Evolutionary conservation across 108 stramenopile species (phyloP).

Genomic region (Conticribra weissflogii): DNA sequence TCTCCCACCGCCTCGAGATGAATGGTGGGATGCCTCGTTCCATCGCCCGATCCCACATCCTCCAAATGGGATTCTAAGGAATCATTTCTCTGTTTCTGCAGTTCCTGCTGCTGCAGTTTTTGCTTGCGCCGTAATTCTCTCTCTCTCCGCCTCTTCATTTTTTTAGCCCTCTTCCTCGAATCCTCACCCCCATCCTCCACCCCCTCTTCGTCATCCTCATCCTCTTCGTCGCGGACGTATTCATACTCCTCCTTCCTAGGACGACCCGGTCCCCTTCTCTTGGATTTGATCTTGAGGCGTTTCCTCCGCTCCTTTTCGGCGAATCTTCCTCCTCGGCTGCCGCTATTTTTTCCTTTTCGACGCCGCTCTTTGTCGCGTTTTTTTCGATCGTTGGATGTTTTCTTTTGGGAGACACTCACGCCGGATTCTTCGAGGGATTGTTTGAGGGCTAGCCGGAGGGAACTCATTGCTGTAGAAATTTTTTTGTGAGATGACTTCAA

Average conservation of each 20-base stretch:
- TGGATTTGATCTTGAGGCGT: neutral
- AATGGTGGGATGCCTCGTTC: neutral
- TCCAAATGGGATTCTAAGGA: neutral
- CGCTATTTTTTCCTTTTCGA: no score
- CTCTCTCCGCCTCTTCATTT: neutral
- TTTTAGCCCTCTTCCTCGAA: slow-evolving; percentile 1
- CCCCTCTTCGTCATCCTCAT: neutral
- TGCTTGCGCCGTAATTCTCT: neutral
- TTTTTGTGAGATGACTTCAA: neutral
- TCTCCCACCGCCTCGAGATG: neutral
- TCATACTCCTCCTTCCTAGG: neutral
- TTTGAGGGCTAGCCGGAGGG: slow-evolving; percentile 84
- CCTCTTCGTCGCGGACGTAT: no score
- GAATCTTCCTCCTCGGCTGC: neutral
- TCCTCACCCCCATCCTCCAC: slow-evolving; percentile 5
- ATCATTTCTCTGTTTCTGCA: neutral
- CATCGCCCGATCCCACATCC: neutral
- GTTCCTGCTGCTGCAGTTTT: neutral
- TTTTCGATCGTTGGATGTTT: slow-evolving; percentile 16
- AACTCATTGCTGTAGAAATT: slow-evolving; percentile 60
- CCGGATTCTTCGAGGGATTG: slow-evolving; percentile 75
- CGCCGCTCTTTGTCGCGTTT: slow-evolving; percentile 2
- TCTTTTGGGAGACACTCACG: neutral
- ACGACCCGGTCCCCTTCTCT: neutral
- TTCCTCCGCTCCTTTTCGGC: neutral